A percentile compares a stretch with the other conserved stretches of the same genome.
Evolutionary conservation across 2,329 filamentous ascomycete species (phyloP).

Genomic region (Aspergillus melleus): DNA sequence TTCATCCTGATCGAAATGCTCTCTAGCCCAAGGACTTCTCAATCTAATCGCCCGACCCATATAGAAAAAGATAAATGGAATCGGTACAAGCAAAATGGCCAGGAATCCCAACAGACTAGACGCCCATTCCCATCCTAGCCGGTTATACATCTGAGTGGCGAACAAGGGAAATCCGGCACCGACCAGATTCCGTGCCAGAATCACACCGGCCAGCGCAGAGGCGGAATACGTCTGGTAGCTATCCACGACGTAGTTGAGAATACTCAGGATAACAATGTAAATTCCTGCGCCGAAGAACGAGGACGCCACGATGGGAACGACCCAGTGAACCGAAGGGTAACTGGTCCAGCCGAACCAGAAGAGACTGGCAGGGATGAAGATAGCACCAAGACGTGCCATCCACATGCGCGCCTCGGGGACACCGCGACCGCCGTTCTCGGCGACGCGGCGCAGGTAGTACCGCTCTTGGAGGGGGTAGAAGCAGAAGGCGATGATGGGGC

Average conservation of each 20-base stretch:
- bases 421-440: conserved; percentile 50
- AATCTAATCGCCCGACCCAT: conserved; percentile 31
- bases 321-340: conserved; percentile 63
- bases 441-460: conserved; percentile 40
- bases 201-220: conserved; percentile 73
- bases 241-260: conserved; percentile 73
- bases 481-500: conserved; percentile 63
- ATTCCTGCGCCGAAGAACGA: conserved; percentile 69
- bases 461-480: conserved; percentile 51
- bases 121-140: conserved; percentile 39
- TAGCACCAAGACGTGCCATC: conserved; percentile 62
- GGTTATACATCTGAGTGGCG: conserved; percentile 38
- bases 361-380: conserved; percentile 63
- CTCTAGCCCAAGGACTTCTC: conserved; percentile 30
- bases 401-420: conserved; percentile 65
- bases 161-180: conserved; percentile 36
- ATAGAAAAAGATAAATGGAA: conserved; percentile 42
- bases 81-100: conserved; percentile 36
- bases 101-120: conserved; percentile 41
- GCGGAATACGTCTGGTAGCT: conserved; percentile 71
- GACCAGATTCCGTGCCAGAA: conserved; percentile 66
- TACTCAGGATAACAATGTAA: conserved; percentile 70
- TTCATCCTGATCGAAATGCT: conserved; percentile 30
- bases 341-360: conserved; percentile 70
- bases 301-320: conserved; percentile 65